Evolutionary conservation across 306 rosid species (phyloP).

Genomic region (Quercus engelmannii): DNA sequence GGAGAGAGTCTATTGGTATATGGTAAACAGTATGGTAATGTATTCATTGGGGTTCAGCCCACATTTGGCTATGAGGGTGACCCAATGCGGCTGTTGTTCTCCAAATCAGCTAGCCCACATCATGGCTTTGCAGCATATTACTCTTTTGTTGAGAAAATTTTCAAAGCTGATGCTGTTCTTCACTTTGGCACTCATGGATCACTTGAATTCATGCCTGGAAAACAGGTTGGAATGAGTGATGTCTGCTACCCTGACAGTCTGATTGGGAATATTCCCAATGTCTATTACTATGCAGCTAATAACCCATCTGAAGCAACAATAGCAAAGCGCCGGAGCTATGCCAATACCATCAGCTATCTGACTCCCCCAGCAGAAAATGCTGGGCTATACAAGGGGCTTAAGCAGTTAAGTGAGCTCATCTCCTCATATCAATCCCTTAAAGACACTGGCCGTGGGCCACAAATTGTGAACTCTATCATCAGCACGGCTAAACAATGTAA

Average conservation of each 20-base stretch:
- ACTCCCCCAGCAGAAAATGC: conserved; percentile 99
- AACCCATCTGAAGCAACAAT: conserved; percentile 98
- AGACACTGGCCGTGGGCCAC: conserved; percentile 94
- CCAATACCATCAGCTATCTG: conserved; percentile 94
- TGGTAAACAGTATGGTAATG: conserved; percentile 86
- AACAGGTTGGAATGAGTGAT: conserved; percentile 99
- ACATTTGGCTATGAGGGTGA: conserved; percentile 98
- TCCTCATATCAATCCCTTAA: conserved; percentile 93
- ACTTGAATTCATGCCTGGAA: conserved; percentile 99
- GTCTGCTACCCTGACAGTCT: conserved; percentile 92
- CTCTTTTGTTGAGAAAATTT: conserved; percentile 83
- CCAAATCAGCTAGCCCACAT: conserved; percentile 98
- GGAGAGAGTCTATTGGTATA: conserved; percentile 93
- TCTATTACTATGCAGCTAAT: conserved; percentile 94
- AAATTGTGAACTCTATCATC: conserved; percentile 96
- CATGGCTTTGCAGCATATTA: conserved; percentile 98
- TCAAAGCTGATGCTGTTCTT: conserved; percentile 94
- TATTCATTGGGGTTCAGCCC: conserved; percentile 97
- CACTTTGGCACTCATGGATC: conserved; percentile 98
- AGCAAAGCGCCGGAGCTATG: conserved; percentile 97
- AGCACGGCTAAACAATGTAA: conserved; percentile 96
- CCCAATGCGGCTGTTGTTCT: conserved; percentile 96
- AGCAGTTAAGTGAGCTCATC: conserved; percentile 93
- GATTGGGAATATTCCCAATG: conserved; percentile 89
- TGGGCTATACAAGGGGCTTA: conserved; percentile 97